Evolutionary conservation across 345 rosid species (phyloP).

Genomic region (Erysimum cheiranthoides): DNA sequence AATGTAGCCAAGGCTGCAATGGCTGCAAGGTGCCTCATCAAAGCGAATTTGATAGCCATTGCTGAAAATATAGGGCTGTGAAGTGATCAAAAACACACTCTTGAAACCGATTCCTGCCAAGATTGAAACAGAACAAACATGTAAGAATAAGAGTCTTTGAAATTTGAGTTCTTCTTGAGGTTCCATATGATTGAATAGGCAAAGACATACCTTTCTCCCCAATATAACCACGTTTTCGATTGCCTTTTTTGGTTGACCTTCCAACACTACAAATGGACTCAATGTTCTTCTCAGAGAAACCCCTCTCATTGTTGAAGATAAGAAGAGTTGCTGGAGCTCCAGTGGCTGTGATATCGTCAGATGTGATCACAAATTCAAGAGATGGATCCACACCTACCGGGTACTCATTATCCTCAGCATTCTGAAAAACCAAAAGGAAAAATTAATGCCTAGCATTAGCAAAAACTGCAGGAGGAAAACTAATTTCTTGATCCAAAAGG

Average conservation of each 20-base stretch:
- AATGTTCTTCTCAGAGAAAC: conserved; percentile 62
- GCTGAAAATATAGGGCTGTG: conserved; percentile 66
- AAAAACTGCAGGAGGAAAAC: background rate
- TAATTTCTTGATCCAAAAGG: background rate
- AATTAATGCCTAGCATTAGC: background rate
- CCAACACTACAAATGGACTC: conserved; percentile 77
- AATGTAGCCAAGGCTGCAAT: conserved; percentile 68
- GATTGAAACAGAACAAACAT: conserved; percentile 5
- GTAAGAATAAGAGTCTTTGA: background rate
- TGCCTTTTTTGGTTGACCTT: conserved; percentile 72
- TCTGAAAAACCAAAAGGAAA: conserved; percentile 45
- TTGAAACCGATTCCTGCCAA: conserved; percentile 72
- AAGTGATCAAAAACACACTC: conserved; percentile 67
- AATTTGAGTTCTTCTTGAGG: background rate
- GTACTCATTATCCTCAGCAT: conserved; percentile 82
- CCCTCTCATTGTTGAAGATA: conserved; percentile 72
- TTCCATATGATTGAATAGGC: background rate
- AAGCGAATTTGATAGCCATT: conserved; percentile 75
- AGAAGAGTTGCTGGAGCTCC: conserved; percentile 73
- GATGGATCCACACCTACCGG: conserved; percentile 67
- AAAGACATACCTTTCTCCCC: conserved; percentile 74
- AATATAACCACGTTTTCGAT: conserved; percentile 65
- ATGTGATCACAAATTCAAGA: conserved; percentile 72
- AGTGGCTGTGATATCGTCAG: conserved; percentile 68
- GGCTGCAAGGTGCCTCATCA: conserved; percentile 65